A percentile compares a stretch with the other conserved stretches of the same genome.
These are phyloP conservation scores for Kwoniella sp. DNA, from an alignment of 768 basidiomycete species.

Conservation along the genomic window DNA sequence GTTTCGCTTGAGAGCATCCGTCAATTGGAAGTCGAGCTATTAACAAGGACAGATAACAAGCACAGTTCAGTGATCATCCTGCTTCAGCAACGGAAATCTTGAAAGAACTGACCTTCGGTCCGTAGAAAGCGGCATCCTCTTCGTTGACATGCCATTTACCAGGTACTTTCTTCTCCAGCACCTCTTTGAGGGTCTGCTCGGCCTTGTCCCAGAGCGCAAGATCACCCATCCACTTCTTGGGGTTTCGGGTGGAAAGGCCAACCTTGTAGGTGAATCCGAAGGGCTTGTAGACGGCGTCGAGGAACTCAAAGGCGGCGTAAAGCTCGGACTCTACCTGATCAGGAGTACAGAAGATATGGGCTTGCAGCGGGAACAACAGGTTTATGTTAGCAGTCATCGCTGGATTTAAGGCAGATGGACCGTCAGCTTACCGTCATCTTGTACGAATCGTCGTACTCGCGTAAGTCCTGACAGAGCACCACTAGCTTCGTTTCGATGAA, in stretches of 20 bases:
- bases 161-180: constrained; percentile 81
- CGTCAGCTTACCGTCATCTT: constrained; percentile 79
- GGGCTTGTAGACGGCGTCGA: constrained; percentile 86
- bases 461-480: constrained; percentile 92
- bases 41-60: constrained; percentile 7
- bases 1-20: constrained; percentile 85
- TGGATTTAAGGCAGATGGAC: not conserved
- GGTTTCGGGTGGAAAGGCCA: constrained; percentile 86
- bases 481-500: constrained; percentile 94
- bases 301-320: constrained; percentile 84
- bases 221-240: constrained; percentile 87
- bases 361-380: constrained; percentile 13
- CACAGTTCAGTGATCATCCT: not conserved
- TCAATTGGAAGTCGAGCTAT: constrained; percentile 88
- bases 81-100: not conserved
- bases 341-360: constrained; percentile 97
- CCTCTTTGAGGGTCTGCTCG: constrained; percentile 62
- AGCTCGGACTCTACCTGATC: constrained; percentile 88
- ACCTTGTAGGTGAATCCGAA: constrained; percentile 95
- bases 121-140: constrained; percentile 98
- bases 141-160: constrained; percentile 91
- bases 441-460: constrained; percentile 89
- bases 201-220: constrained; percentile 89
- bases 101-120: constrained; percentile 67
- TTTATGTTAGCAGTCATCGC: constrained; percentile 5